phyloP scores from a whole-genome alignment of 352 stramenopile species.

The Globisporangium splendens region DNA sequence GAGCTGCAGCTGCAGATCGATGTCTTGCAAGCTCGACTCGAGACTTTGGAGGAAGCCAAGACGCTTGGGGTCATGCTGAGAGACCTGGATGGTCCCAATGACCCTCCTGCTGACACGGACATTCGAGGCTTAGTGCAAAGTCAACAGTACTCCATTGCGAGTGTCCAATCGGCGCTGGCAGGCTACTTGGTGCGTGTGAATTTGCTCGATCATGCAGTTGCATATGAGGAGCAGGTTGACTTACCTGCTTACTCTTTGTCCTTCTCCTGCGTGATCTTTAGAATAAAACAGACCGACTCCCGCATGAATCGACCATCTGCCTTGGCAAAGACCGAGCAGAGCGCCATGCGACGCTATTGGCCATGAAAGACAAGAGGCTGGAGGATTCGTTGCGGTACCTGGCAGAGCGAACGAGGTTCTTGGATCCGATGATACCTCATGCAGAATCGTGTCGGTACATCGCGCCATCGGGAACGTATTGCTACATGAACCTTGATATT shows the following conservation, averaged over 20 bases:
- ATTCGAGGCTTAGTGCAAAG: neutral
- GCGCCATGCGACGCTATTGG: slow-evolving; percentile 24
- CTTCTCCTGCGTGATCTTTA: neutral
- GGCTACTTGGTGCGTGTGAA: slow-evolving; percentile 1
- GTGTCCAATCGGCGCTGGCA: slow-evolving; percentile 2
- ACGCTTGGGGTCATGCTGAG: slow-evolving; percentile 11
- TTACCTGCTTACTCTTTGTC: neutral
- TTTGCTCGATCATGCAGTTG: neutral
- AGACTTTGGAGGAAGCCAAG: slow-evolving; percentile 18
- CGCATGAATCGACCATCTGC: slow-evolving; percentile 14
- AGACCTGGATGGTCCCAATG: neutral
- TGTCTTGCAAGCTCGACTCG: slow-evolving; percentile 22
- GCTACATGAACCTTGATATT: slow-evolving; percentile 45
- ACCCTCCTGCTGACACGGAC: neutral
- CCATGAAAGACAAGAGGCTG: slow-evolving; percentile 31
- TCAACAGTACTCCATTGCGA: slow-evolving; percentile 3
- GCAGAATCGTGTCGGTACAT: slow-evolving; percentile 25
- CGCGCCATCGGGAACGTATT: slow-evolving; percentile 35
- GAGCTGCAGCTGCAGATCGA: slow-evolving; percentile 28
- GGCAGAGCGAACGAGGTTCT: slow-evolving; percentile 28
- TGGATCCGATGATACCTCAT: slow-evolving; percentile 26
- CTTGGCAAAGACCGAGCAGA: slow-evolving; percentile 18
- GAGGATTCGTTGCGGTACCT: slow-evolving; percentile 27
- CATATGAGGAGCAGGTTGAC: neutral
- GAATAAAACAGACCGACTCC: neutral